These are phyloP conservation scores for Herpomyces periplanetae DNA, from an alignment of 2,329 filamentous ascomycete genomes.

Conservation along the genomic window DNA sequence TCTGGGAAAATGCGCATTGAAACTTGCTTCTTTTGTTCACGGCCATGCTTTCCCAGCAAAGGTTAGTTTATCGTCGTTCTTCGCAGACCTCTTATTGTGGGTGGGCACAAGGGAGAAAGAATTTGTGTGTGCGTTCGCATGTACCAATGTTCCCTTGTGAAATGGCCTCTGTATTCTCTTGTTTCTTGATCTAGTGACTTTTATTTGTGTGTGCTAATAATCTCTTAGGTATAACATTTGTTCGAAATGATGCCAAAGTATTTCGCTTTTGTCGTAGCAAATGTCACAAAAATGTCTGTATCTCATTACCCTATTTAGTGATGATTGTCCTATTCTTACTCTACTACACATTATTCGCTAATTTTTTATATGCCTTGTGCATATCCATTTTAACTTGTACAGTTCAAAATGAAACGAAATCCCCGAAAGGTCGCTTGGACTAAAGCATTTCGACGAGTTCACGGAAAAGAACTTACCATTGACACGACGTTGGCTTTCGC, in stretches of 20 bases:
- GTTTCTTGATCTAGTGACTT: conserved; percentile 1
- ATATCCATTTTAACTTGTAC: conserved; percentile 2
- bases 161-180: not conserved
- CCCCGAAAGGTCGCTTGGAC: conserved; percentile 90
- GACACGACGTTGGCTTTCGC: conserved; percentile 77
- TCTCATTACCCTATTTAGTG: too few species aligned
- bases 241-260: conserved; percentile 21
- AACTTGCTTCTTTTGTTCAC: conserved; percentile 29
- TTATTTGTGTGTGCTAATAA: conserved; percentile 1
- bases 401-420: conserved; percentile 95
- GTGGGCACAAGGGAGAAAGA: too few species aligned
- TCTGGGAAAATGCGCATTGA: too few species aligned
- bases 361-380: not conserved
- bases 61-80: conserved; percentile 4
- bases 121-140: not conserved
- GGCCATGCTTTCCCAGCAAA: conserved; percentile 22
- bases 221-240: conserved; percentile 17
- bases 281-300: conserved; percentile 17
- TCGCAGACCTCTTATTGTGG: too few species aligned
- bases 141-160: not conserved
- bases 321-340: too few species aligned
- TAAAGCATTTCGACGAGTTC: conserved; percentile 50
- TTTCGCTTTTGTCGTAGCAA: conserved; percentile 23
- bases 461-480: conserved; percentile 51
- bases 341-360: too few species aligned